phyloP scores from a whole-genome alignment of 352 stramenopile species.

The Pythium volutum region DNA sequence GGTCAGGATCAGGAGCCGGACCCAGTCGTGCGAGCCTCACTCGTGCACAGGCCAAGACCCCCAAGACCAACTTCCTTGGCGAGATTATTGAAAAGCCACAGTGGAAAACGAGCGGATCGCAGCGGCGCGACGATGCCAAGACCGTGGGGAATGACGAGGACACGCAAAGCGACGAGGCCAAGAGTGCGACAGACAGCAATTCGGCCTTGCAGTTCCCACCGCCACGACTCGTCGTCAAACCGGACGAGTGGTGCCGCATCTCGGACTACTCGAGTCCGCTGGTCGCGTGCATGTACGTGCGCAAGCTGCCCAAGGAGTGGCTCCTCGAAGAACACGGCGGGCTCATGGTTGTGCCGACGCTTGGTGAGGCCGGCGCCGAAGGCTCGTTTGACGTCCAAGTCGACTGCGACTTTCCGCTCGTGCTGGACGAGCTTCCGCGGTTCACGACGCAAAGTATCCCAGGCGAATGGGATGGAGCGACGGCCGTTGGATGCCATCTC shows the following conservation, averaged over 20 bases:
- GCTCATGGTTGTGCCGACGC: slow-evolving; percentile 69
- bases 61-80: slow-evolving; percentile 72
- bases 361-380: slow-evolving; percentile 65
- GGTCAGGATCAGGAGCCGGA: not conserved
- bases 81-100: slow-evolving; percentile 52
- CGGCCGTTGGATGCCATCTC: slow-evolving; percentile 71
- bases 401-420: slow-evolving; percentile 72
- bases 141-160: not conserved
- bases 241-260: slow-evolving; percentile 70
- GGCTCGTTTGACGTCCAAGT: slow-evolving; percentile 87
- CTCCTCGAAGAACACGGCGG: slow-evolving; percentile 45
- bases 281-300: slow-evolving; percentile 58
- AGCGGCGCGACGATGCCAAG: slow-evolving; percentile 15
- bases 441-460: slow-evolving; percentile 71
- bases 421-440: slow-evolving; percentile 56
- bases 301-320: slow-evolving; percentile 65
- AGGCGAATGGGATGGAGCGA: slow-evolving; percentile 71
- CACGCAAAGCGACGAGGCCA: slow-evolving; percentile 23
- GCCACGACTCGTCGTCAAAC: slow-evolving; percentile 67
- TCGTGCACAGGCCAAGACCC: slow-evolving; percentile 41
- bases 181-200: slow-evolving; percentile 16
- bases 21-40: slow-evolving; percentile 31
- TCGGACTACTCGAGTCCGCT: slow-evolving; percentile 55
- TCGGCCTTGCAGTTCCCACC: slow-evolving; percentile 30
- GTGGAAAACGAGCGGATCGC: slow-evolving; percentile 30